Conservation (phyloP, 2,329 filamentous ascomycete genomes). For the Cercospora janseana region DNA sequence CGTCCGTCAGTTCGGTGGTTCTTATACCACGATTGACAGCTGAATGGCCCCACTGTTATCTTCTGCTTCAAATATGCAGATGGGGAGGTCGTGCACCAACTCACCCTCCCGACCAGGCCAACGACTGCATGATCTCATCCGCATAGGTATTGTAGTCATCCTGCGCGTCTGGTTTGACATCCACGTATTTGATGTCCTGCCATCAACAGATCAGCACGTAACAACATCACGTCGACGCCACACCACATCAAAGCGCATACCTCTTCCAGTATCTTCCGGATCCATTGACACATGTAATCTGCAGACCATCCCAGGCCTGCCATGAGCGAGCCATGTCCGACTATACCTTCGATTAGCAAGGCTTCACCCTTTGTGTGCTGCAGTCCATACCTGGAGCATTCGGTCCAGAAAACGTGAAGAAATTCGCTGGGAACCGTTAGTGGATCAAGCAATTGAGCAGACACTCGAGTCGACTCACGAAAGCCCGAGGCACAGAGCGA, state of each 20-base stretch:
- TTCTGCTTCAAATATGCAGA: background rate
- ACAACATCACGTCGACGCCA: background rate
- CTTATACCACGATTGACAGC: slow-evolving; percentile 35
- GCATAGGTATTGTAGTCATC: slow-evolving; percentile 35
- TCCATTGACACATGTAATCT: slow-evolving; percentile 35
- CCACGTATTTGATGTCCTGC: slow-evolving; percentile 31
- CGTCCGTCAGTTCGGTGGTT: slow-evolving; percentile 32
- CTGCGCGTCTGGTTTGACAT: slow-evolving; percentile 30
- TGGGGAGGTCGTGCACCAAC: background rate
- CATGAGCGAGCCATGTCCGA: slow-evolving; percentile 32
- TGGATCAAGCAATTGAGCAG: background rate
- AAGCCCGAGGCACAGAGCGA: slow-evolving; percentile 30
- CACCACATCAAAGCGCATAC: background rate
- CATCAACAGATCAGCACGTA: background rate
- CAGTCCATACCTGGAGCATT: slow-evolving; percentile 25
- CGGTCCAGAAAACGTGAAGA: slow-evolving; percentile 33
- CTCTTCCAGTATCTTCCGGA: slow-evolving; percentile 33
- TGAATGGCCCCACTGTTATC: slow-evolving; percentile 4
- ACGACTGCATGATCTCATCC: slow-evolving; percentile 36
- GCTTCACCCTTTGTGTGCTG: background rate
- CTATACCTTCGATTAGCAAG: slow-evolving; percentile 3
- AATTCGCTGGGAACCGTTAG: slow-evolving; percentile 16
- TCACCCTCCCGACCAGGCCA: slow-evolving; percentile 36
- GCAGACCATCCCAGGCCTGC: slow-evolving; percentile 30
- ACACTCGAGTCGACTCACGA: slow-evolving; percentile 14